phyloP scores from a whole-genome alignment of 2,329 filamentous ascomycete species.

The Trichoderma harzianum region DNA sequence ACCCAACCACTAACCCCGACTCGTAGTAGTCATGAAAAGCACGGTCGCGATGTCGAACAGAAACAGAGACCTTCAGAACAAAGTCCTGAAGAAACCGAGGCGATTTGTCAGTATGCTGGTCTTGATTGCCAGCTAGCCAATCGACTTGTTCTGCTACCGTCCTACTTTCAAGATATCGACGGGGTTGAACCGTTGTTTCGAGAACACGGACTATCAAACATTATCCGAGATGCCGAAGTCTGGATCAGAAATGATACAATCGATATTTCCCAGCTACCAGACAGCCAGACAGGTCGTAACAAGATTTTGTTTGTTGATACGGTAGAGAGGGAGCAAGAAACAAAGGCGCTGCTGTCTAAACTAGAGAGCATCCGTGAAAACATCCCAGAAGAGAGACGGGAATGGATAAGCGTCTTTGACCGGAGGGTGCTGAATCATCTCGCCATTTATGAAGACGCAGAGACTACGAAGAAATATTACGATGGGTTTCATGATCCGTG shows the following conservation, averaged over 20 bases:
- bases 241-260: constrained; percentile 31
- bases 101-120: constrained; percentile 33
- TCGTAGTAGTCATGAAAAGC: neutral
- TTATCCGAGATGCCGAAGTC: constrained; percentile 33
- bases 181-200: constrained; percentile 39
- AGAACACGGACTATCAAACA: constrained; percentile 40
- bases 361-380: constrained; percentile 32
- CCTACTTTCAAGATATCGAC: constrained; percentile 37
- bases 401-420: constrained; percentile 44
- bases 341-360: constrained; percentile 31
- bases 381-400: constrained; percentile 28
- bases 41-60: neutral
- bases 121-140: constrained; percentile 38
- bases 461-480: constrained; percentile 31
- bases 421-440: constrained; percentile 45
- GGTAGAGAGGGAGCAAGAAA: constrained; percentile 30
- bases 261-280: neutral
- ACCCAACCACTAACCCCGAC: neutral
- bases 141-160: constrained; percentile 40
- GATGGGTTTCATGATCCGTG: constrained; percentile 40
- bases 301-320: constrained; percentile 44
- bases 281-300: neutral
- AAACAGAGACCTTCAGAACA: neutral
- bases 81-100: neutral
- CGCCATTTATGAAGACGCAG: constrained; percentile 36